These are phyloP conservation scores for Fusarium newnesense DNA, from an alignment of 2,329 filamentous ascomycete species.

Conservation along the genomic window DNA sequence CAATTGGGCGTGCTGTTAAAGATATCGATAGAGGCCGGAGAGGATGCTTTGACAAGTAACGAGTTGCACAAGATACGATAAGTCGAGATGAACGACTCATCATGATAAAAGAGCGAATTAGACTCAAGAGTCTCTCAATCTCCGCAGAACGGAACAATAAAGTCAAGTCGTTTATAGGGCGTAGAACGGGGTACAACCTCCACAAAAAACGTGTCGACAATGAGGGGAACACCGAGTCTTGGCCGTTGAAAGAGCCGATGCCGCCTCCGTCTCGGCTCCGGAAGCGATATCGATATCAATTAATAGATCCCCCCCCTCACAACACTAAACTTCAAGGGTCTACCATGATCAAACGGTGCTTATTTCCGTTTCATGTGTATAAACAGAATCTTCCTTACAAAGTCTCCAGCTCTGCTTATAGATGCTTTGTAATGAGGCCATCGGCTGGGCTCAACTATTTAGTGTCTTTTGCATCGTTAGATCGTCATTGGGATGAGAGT, in stretches of 20 bases:
- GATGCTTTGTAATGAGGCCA: not conserved
- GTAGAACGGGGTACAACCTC: slow-evolving; percentile 4
- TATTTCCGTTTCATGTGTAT: slow-evolving; percentile 4
- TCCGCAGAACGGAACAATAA: slow-evolving; percentile 17
- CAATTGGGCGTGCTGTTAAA: not conserved
- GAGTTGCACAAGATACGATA: slow-evolving; percentile 1
- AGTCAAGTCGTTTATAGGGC: not conserved
- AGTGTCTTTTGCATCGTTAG: not conserved
- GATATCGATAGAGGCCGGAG: not conserved
- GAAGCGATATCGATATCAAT: slow-evolving; percentile 1
- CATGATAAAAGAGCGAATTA: slow-evolving; percentile 7
- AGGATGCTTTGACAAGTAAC: not conserved
- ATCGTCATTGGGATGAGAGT: not conserved
- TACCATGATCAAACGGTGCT: not conserved
- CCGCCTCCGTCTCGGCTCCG: slow-evolving; percentile 25
- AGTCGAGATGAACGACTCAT: slow-evolving; percentile 22
- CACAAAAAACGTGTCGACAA: slow-evolving; percentile 12
- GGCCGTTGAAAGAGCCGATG: slow-evolving; percentile 22
- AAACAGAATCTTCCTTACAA: not conserved
- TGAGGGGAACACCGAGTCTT: slow-evolving; percentile 28
- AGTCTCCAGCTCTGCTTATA: not conserved
- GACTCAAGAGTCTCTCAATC: not conserved
- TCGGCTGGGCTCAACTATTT: not conserved
- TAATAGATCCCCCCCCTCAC: slow-evolving; percentile 5
- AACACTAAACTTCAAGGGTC: not conserved